Evolutionary conservation across 768 basidiomycete genomes (phyloP).

Genomic region (Lactarius pseudohatsudake): DNA sequence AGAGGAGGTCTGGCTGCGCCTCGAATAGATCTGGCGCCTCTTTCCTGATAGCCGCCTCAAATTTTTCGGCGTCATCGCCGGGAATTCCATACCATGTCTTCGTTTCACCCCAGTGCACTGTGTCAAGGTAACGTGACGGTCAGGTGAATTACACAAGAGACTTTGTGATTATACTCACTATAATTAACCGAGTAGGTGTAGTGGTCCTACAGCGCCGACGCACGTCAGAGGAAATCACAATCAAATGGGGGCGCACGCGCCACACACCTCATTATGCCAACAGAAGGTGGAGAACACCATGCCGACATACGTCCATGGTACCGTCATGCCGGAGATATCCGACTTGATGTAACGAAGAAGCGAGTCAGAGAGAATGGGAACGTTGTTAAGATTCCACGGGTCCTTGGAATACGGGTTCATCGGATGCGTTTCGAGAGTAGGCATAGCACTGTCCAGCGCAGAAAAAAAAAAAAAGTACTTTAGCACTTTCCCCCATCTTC

Average conservation of each 20-base stretch:
- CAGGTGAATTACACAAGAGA: slow-evolving; percentile 7
- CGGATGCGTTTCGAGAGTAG: slow-evolving; percentile 92
- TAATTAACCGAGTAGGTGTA: slow-evolving; percentile 96
- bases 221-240: slow-evolving; percentile 16
- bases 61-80: slow-evolving; percentile 91
- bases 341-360: slow-evolving; percentile 96
- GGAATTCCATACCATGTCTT: slow-evolving; percentile 99
- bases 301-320: slow-evolving; percentile 98
- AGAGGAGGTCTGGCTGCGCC: slow-evolving; percentile 94
- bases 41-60: slow-evolving; percentile 90
- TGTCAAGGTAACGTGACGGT: slow-evolving; percentile 3
- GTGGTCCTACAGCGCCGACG: slow-evolving; percentile 66
- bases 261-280: slow-evolving; percentile 93
- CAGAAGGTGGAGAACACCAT: slow-evolving; percentile 99
- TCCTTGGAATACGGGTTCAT: slow-evolving; percentile 83
- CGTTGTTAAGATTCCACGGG: slow-evolving; percentile 97
- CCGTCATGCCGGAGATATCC: slow-evolving; percentile 99
- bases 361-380: slow-evolving; percentile 90
- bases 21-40: slow-evolving; percentile 99
- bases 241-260: background rate
- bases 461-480: slow-evolving; percentile 7
- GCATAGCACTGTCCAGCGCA: slow-evolving; percentile 71
- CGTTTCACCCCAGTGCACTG: slow-evolving; percentile 99
- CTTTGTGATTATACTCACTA: slow-evolving; percentile 52
- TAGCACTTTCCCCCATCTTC: slow-evolving; percentile 7